Evolutionary conservation across 768 basidiomycete species (phyloP).

Genomic region (Kwoniella botswanensis): DNA sequence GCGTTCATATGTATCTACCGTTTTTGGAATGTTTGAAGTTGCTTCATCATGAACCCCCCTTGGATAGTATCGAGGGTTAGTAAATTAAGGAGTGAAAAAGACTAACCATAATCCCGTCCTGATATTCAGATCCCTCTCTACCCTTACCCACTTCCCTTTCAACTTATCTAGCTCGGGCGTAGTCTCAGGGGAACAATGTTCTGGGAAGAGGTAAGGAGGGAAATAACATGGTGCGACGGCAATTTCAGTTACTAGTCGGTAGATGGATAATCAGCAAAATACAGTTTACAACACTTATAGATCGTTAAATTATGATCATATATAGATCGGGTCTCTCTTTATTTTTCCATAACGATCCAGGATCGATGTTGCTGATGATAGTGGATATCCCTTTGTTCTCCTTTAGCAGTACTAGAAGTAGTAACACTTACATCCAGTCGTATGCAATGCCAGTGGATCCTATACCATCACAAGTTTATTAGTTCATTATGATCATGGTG

Average conservation of each 20-base stretch:
- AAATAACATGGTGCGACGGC: slow-evolving; percentile 69
- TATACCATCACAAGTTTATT: not conserved
- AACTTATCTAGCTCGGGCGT: slow-evolving; percentile 73
- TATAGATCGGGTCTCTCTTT: no score
- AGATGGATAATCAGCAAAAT: no score
- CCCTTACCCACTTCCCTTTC: slow-evolving; percentile 80
- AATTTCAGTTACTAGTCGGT: slow-evolving; percentile 72
- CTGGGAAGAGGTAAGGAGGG: slow-evolving; percentile 64
- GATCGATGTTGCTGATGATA: not conserved
- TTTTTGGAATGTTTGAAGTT: no score
- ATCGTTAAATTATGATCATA: no score
- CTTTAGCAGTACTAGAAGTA: no score
- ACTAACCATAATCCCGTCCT: slow-evolving; percentile 66
- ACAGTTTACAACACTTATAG: no score
- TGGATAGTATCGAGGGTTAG: no score
- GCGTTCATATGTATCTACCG: not conserved
- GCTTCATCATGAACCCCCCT: no score
- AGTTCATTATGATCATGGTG: not conserved
- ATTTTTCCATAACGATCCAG: not conserved
- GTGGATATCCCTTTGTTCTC: not conserved
- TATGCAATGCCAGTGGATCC: slow-evolving; percentile 75
- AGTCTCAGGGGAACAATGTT: slow-evolving; percentile 71
- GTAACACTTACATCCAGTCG: slow-evolving; percentile 68
- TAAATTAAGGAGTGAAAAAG: not conserved
- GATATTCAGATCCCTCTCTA: slow-evolving; percentile 77